Evolutionary conservation across 1,284 basidiomycete species (phyloP).

Genomic region (Lentinula novae-zelandiae): DNA sequence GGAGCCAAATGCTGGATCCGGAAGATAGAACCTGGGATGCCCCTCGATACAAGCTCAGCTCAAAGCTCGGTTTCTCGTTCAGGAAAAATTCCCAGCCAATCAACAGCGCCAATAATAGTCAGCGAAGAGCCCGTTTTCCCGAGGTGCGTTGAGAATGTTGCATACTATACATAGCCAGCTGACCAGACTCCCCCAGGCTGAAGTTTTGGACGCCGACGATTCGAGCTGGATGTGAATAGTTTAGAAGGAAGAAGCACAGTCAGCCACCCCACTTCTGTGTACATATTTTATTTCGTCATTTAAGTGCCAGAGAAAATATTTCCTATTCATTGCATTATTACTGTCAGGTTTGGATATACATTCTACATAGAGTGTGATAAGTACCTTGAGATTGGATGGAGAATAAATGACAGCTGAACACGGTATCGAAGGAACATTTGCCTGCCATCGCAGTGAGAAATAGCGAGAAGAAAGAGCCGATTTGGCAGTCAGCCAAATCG

Average conservation of each 20-base stretch:
- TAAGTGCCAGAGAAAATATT: neutral
- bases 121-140: neutral
- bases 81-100: slow-evolving; percentile 11
- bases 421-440: neutral
- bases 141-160: neutral
- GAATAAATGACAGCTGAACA: neutral
- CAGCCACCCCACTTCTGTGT: neutral
- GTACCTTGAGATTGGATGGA: neutral
- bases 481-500: slow-evolving; percentile 46
- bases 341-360: neutral
- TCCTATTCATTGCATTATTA: neutral
- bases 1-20: slow-evolving; percentile 30
- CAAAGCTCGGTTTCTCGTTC: slow-evolving; percentile 1
- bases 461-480: neutral
- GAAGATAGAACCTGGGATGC: slow-evolving; percentile 34
- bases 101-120: slow-evolving; percentile 13
- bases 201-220: neutral
- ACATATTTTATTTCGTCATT: neutral
- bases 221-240: slow-evolving; percentile 1
- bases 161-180: neutral
- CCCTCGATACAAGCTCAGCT: slow-evolving; percentile 6
- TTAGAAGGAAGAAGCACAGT: neutral
- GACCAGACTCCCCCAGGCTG: neutral
- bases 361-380: neutral
- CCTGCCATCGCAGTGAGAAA: neutral